Evolutionary conservation across 2,329 filamentous ascomycete genomes (phyloP).

Genomic region (Podosphaera fusca): DNA sequence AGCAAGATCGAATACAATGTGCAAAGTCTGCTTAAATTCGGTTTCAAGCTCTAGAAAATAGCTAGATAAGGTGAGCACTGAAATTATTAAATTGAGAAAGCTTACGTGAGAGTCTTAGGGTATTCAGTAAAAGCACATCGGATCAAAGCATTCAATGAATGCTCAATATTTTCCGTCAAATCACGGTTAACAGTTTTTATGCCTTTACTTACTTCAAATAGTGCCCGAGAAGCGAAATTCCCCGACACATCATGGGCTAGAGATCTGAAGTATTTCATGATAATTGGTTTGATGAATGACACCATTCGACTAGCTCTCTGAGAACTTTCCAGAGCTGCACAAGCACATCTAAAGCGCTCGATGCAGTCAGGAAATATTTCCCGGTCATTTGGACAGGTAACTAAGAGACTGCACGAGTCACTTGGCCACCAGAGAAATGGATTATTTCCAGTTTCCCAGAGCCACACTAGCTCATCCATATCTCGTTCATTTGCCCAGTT

Average conservation of each 20-base stretch:
- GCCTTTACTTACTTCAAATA: no score
- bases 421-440: slow-evolving; percentile 6
- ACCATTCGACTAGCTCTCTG: slow-evolving; percentile 5
- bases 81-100: slow-evolving; percentile 2
- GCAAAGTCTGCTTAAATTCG: slow-evolving; percentile 8
- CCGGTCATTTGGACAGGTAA: neutral
- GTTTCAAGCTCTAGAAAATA: slow-evolving; percentile 6
- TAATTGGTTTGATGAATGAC: slow-evolving; percentile 2
- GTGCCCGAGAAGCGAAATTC: no score
- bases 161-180: neutral
- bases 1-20: slow-evolving; percentile 11
- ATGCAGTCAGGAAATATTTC: slow-evolving; percentile 6
- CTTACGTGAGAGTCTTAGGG: slow-evolving; percentile 9
- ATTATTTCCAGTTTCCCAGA: slow-evolving; percentile 7
- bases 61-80: slow-evolving; percentile 8
- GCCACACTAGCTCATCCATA: slow-evolving; percentile 6
- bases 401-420: neutral
- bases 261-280: slow-evolving; percentile 6
- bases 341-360: slow-evolving; percentile 10
- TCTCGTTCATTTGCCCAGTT: slow-evolving; percentile 5
- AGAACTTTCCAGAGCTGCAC: slow-evolving; percentile 10
- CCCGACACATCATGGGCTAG: neutral
- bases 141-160: slow-evolving; percentile 6
- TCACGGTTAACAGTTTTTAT: no score
- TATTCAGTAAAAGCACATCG: slow-evolving; percentile 12